phyloP scores from a whole-genome alignment of 345 rosid species.

The Clausena lansium region DNA sequence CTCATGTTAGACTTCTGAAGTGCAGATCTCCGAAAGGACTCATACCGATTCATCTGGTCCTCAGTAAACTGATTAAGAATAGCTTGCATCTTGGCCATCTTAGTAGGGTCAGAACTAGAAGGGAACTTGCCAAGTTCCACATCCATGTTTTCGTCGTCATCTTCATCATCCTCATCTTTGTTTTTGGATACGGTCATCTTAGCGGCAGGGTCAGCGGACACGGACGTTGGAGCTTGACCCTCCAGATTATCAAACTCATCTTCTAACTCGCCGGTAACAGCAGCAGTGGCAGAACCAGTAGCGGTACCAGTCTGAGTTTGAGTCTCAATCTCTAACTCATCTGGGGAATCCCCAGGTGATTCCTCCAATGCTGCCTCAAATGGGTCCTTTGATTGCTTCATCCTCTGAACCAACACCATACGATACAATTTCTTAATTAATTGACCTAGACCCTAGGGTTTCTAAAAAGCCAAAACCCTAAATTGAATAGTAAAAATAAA shows the following conservation, averaged over 20 bases:
- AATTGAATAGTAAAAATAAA: no score
- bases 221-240: neutral
- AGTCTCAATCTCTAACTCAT: conserved; percentile 33
- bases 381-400: conserved; percentile 90
- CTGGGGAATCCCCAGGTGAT: conserved; percentile 64
- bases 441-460: no score
- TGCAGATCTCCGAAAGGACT: conserved; percentile 93
- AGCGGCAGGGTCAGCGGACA: neutral
- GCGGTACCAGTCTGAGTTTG: neutral
- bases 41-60: conserved; percentile 85
- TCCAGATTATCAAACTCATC: conserved; percentile 34
- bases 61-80: conserved; percentile 80
- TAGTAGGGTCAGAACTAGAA: conserved; percentile 69
- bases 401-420: conserved; percentile 13
- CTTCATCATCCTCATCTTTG: conserved; percentile 74
- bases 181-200: conserved; percentile 29
- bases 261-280: conserved; percentile 20
- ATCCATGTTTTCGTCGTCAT: conserved; percentile 89
- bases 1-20: conserved; percentile 90
- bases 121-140: conserved; percentile 78
- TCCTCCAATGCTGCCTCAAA: conserved; percentile 88
- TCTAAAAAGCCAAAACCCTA: no score
- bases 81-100: conserved; percentile 88
- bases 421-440: no score
- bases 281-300: conserved; percentile 3